Evolutionary conservation across 495 filamentous ascomycete species (phyloP).

Genomic region (Penicillium cosmopolitanum): DNA sequence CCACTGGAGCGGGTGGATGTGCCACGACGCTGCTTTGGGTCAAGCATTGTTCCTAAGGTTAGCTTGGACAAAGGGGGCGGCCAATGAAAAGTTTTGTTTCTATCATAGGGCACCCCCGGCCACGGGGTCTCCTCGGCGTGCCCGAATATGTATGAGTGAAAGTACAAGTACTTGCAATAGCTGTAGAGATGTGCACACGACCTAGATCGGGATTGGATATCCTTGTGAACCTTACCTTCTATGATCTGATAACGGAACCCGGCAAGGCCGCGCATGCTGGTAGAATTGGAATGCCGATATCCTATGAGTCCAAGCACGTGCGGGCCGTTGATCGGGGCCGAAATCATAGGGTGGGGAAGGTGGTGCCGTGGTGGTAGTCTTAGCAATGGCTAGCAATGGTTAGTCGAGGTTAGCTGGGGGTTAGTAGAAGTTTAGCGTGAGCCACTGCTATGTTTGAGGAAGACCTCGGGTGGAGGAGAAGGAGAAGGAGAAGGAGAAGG

Average conservation of each 20-base stretch:
- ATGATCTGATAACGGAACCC: not conserved
- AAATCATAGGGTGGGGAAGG: not conserved
- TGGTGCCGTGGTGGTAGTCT: not conserved
- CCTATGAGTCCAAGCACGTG: constrained; percentile 12
- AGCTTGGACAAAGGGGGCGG: constrained; percentile 1
- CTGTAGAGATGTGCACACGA: not conserved
- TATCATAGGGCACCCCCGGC: constrained; percentile 7
- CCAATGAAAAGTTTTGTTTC: constrained; percentile 13
- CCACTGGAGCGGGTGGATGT: not conserved
- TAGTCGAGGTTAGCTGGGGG: not conserved
- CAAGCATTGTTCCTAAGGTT: not conserved
- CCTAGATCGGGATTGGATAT: not conserved
- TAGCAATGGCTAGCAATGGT: not conserved
- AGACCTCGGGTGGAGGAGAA: too few species aligned
- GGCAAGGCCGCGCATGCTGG: not conserved
- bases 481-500: too few species aligned
- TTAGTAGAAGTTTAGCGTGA: too few species aligned
- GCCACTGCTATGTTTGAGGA: too few species aligned
- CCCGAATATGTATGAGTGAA: not conserved
- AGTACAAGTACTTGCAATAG: not conserved
- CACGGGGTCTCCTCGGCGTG: constrained; percentile 4
- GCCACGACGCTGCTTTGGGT: not conserved
- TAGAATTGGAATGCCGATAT: not conserved
- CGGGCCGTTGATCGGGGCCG: constrained; percentile 1
- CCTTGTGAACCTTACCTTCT: too few species aligned